Evolutionary conservation across 176 grass and related monocot species (phyloP).

Genomic region (Metroxylon sagu): DNA sequence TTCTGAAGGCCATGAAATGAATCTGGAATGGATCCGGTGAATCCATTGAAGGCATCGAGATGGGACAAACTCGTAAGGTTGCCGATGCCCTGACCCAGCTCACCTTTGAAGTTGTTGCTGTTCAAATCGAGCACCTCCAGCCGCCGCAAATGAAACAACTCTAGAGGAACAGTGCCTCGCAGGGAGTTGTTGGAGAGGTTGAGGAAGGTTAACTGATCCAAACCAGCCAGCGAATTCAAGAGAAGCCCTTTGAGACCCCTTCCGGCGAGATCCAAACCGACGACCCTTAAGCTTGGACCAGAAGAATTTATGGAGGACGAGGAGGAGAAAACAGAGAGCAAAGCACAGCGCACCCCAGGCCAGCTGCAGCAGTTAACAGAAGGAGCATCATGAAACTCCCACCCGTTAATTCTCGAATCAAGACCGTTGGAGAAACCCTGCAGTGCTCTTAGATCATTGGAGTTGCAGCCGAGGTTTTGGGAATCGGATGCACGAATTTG

Average conservation of each 20-base stretch:
- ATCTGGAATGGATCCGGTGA: background rate
- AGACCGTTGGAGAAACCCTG: background rate
- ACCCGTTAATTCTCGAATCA: background rate
- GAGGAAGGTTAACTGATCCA: background rate
- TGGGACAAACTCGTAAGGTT: background rate
- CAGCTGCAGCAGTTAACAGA: background rate
- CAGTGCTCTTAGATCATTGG: background rate
- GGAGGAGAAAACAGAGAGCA: background rate
- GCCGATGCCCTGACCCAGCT: background rate
- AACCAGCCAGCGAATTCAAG: background rate
- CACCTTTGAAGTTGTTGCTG: background rate
- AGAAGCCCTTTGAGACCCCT: background rate
- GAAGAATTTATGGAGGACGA: background rate
- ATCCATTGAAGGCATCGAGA: background rate
- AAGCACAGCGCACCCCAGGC: background rate
- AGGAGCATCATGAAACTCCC: background rate
- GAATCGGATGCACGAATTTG: background rate
- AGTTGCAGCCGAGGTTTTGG: background rate
- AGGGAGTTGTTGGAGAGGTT: slow-evolving; percentile 1
- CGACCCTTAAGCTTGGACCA: background rate
- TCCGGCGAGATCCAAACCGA: background rate
- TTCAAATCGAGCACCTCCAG: background rate
- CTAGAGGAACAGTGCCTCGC: background rate
- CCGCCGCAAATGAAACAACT: background rate
- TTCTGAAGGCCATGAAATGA: slow-evolving; percentile 1